A percentile compares a stretch with the other conserved stretches of the same genome.
These are phyloP conservation scores for Rhododendron simsii DNA, from an alignment of 148 eudicot genomes.

Conservation along the genomic window DNA sequence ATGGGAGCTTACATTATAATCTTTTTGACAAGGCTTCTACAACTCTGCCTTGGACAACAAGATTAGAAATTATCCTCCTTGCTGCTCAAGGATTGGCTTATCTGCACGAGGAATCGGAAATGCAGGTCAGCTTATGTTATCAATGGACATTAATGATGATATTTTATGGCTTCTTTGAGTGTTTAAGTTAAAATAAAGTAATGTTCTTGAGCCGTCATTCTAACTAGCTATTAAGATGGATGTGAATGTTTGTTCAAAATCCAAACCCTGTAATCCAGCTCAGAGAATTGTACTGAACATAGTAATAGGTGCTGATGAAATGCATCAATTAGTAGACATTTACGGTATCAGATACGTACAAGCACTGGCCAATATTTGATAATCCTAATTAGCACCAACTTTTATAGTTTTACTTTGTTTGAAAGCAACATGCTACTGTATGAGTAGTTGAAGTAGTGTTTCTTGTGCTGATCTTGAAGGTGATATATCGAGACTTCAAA, in stretches of 20 bases:
- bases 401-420: too few relatives aligned
- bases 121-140: constrained; percentile 35
- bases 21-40: constrained; percentile 26
- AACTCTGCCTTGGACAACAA: constrained; percentile 53
- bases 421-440: not conserved
- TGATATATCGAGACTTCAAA: constrained; percentile 74
- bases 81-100: constrained; percentile 86
- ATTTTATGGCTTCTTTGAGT: not conserved
- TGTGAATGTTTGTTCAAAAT: not conserved
- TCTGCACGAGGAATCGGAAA: constrained; percentile 68
- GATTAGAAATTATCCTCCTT: constrained; percentile 65
- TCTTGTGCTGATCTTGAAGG: constrained; percentile 31
- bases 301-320: not conserved
- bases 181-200: not conserved
- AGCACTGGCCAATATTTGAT: not conserved
- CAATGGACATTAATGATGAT: not conserved
- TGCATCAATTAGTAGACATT: not conserved
- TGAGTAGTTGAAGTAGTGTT: not conserved
- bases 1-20: constrained; percentile 44
- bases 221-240: not conserved
- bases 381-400: not conserved
- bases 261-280: not conserved
- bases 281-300: not conserved
- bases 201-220: not conserved
- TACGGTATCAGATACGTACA: not conserved